Evolutionary conservation across 805 yeast species (phyloP), one percentile per base, ranked within the genome.

Genomic region (Blastobotrys peoriensis): DNA sequence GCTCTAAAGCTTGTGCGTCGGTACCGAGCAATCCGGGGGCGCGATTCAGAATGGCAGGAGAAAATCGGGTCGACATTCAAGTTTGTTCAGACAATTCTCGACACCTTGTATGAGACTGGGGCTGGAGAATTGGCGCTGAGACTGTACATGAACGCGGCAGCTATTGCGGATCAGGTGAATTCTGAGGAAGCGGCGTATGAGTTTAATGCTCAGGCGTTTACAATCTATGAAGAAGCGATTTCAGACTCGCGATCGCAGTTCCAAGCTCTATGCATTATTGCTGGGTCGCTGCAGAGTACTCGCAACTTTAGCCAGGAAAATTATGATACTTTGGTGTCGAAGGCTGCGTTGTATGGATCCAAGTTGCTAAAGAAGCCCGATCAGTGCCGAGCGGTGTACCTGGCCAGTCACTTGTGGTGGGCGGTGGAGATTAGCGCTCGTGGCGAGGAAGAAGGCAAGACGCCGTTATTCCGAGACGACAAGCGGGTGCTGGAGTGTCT

Each of bases 321-420:
- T 61, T 91, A 86, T 63, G 93, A 87, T 54, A 75, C 79, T 3
- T 69, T 91, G 53, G 87, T 89, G 41, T 84, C 94, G 13, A 83
- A 88, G 61, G 75, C 89, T 38, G 87, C 96, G 1, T 67, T 89
- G 39, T 86, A 87, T 57, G 95, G 95, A 3, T 86, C 95, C 10
- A 86, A 86, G 62, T 70, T 93, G 41, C 71, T 91, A 57, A 87
- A 86, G 62, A 91, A 91, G 62, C 88, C 93, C 28, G 98, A 91
- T 58, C 98, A 93, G 63, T 89, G 97, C 62, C 77, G 97, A 13
- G 81, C 95, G 0, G 95, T 88, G 4, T 86, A 84, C 60, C 65
- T 78, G 41, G 89, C 96, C 36, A 81, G 95, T 1, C 97, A 93
- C 64, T 66, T 93, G 40, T 93, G 96, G 96, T 86, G 95, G 93